These are phyloP conservation scores for Annulohypoxylon bovei DNA, from an alignment of 495 filamentous ascomycete genomes.

Conservation along the genomic window DNA sequence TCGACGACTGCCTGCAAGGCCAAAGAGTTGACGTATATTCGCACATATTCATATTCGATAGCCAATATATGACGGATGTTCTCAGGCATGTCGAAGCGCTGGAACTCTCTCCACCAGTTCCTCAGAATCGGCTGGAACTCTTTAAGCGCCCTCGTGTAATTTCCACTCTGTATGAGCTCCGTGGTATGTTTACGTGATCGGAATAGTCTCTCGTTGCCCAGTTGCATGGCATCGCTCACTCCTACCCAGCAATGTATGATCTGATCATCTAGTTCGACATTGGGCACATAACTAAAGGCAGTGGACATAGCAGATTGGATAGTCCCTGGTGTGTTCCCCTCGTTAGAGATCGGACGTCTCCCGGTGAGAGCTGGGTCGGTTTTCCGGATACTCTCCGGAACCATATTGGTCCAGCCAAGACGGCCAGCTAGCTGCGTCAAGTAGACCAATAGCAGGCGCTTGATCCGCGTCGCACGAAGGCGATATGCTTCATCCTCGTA, in stretches of 20 bases:
- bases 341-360: constrained; percentile 56
- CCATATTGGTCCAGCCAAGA: constrained; percentile 92
- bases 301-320: constrained; percentile 61
- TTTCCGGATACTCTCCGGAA: constrained; percentile 70
- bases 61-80: constrained; percentile 84
- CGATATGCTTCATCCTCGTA: constrained; percentile 78
- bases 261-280: constrained; percentile 71
- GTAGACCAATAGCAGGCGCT: constrained; percentile 86
- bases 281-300: constrained; percentile 65
- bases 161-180: constrained; percentile 83
- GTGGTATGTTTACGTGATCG: constrained; percentile 83
- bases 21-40: constrained; percentile 92
- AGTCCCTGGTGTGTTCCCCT: constrained; percentile 64
- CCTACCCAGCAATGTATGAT: constrained; percentile 93
- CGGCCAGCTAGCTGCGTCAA: constrained; percentile 91
- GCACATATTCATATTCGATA: constrained; percentile 90
- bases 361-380: constrained; percentile 58
- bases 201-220: constrained; percentile 85
- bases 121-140: constrained; percentile 79
- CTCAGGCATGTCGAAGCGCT: constrained; percentile 72
- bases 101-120: constrained; percentile 79
- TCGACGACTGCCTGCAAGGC: constrained; percentile 95
- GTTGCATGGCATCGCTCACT: constrained; percentile 88
- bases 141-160: constrained; percentile 81
- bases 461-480: constrained; percentile 80